Evolutionary conservation across 352 stramenopile genomes (phyloP).

Genomic region (Globisporangium apiculatum): DNA sequence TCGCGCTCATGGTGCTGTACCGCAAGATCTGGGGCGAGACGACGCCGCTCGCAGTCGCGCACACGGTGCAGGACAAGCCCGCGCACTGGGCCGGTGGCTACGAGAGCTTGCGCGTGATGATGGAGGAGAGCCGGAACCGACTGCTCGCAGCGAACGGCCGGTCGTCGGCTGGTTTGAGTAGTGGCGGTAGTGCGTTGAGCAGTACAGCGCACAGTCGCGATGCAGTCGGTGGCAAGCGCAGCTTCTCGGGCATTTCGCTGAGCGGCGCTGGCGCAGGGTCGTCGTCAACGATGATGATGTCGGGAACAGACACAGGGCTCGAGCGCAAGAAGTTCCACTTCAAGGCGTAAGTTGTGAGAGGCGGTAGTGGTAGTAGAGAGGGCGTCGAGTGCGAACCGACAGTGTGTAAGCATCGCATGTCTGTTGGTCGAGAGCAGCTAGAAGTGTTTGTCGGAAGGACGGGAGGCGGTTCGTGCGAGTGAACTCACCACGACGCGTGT

Average conservation of each 20-base stretch:
- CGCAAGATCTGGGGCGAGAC: conserved; percentile 77
- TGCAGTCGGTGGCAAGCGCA: conserved; percentile 24
- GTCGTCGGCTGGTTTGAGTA: background rate
- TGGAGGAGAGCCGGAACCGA: conserved; percentile 79
- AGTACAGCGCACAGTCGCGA: conserved; percentile 16
- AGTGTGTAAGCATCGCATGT: background rate
- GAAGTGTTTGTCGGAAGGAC: too few species aligned
- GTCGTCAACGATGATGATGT: conserved; percentile 4
- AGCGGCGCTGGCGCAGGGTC: conserved; percentile 8
- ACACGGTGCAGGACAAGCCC: conserved; percentile 78
- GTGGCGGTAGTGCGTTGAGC: background rate
- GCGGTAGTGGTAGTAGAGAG: too few species aligned
- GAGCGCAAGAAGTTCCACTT: conserved; percentile 88
- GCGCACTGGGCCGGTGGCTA: conserved; percentile 75
- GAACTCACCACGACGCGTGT: too few species aligned
- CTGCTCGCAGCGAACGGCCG: conserved; percentile 21
- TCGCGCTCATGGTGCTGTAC: conserved; percentile 73
- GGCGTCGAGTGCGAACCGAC: too few species aligned
- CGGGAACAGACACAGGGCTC: conserved; percentile 25
- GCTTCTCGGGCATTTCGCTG: conserved; percentile 13
- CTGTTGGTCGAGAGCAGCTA: too few species aligned
- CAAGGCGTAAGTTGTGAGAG: conserved; percentile 71
- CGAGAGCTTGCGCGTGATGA: conserved; percentile 72
- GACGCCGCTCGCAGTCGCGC: conserved; percentile 68
- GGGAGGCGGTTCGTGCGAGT: too few species aligned